Percentiles rank a stretch among this genome's conserved stretches.
Evolutionary conservation across 73 alveolate genomes (phyloP).

Genomic region (Effrenium voratum): DNA sequence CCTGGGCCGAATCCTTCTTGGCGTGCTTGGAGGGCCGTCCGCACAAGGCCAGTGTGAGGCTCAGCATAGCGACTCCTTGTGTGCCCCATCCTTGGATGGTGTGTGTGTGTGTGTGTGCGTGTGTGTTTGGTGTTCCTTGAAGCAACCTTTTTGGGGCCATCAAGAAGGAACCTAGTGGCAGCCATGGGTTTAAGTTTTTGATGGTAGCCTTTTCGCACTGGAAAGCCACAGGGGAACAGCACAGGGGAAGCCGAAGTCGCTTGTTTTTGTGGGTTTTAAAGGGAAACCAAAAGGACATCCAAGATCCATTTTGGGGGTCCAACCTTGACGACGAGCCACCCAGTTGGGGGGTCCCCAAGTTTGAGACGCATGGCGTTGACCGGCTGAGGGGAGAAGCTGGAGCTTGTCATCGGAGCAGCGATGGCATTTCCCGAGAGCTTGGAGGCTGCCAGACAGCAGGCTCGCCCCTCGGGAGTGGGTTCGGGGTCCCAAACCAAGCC

Average conservation of each 20-base stretch:
- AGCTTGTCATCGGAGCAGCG: not conserved
- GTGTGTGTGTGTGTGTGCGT: not conserved
- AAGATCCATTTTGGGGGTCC: not conserved
- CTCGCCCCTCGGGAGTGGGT: not conserved
- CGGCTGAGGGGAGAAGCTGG: slow-evolving; percentile 33
- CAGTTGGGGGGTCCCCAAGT: not conserved
- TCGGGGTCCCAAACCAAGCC: not conserved
- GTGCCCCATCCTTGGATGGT: not conserved
- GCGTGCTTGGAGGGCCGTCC: slow-evolving; percentile 84
- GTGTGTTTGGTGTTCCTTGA: not conserved
- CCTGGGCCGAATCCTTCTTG: slow-evolving; percentile 91
- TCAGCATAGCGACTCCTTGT: not conserved
- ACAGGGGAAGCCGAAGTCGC: no score
- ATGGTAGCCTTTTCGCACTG: no score
- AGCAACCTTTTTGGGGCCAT: no score
- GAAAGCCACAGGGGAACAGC: no score
- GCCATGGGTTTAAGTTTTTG: no score
- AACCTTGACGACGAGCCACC: not conserved
- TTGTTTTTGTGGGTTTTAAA: no score
- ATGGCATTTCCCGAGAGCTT: not conserved
- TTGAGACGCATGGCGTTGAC: not conserved
- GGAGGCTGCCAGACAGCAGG: slow-evolving; percentile 11
- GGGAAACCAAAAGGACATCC: not conserved
- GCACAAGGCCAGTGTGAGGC: slow-evolving; percentile 20
- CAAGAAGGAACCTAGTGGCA: no score